Base-by-base conservation (phyloP, 306 rosid genomes). In the Rosa multiflora region DNA sequence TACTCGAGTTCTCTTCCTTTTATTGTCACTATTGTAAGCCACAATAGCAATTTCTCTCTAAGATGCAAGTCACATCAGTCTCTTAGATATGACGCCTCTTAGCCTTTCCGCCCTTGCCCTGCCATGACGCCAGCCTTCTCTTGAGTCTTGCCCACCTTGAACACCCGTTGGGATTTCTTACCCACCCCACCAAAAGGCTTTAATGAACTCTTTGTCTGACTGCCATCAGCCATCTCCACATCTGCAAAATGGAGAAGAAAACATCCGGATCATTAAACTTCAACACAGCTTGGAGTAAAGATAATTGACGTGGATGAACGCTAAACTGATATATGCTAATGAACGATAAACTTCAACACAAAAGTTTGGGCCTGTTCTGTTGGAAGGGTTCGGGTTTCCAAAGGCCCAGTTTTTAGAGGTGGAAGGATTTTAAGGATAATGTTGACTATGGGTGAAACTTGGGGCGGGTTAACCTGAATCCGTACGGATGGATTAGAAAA, bases 131-230 rank as follows among this genome's bases (percentile, higher is more conserved):
- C 26, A 23, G 91, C 82, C 84, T 91, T 67, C 83, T 23, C 26
- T 23, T 23, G 26, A 23, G 26, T 80, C 84, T 89, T 95, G 4
- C 96, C 96, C 49, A 95, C 67, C 91, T 95, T 95, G 70, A 95
- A 88, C 55, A 89, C 90, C 81, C 82, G 87, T 74, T 23, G 26
- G 26, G 26, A 23, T 23, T 23, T 23, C 26, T 23, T 23, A 23
- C 26, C 26, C 26, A 23, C 67, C 67, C 90, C 91, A 62, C 97
- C 97, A 77, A 59, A 82, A 44, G 97, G 87, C 87, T 92, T 92
- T 42, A 94, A 80, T 8, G 83, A 86, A 73, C 63, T 79, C 78
- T 11, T 5, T 71, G 70, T 91, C 83, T 82, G 26, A 86, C 70
- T 76, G 17, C 82, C 81, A 72, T 81, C 98, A 67, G 20, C 86